phyloP scores from a whole-genome alignment of 805 yeast genomes.

The Pichia phayaonensis region DNA sequence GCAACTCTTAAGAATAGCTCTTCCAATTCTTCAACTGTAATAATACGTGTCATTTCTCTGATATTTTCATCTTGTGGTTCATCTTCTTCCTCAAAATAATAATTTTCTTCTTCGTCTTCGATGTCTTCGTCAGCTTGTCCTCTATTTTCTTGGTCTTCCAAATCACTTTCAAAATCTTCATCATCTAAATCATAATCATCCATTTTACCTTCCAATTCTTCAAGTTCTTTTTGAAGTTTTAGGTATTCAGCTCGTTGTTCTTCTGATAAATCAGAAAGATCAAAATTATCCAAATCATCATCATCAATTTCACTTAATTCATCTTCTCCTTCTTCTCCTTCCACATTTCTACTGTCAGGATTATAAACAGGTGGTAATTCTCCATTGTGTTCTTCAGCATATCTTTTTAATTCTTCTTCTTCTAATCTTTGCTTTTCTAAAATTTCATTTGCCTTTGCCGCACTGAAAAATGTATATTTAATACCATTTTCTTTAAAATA shows the following conservation, averaged over 20 bases:
- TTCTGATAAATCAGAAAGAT: constrained; percentile 15
- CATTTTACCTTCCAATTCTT: constrained; percentile 14
- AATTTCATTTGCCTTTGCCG: constrained; percentile 71
- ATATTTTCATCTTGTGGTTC: constrained; percentile 23
- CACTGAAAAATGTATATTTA: constrained; percentile 87
- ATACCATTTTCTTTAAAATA: constrained; percentile 66
- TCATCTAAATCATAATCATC: constrained; percentile 11
- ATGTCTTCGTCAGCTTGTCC: constrained; percentile 21
- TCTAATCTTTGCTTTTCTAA: constrained; percentile 55
- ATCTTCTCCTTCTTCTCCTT: background rate
- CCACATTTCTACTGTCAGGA: background rate
- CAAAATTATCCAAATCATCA: constrained; percentile 13
- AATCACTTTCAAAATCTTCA: constrained; percentile 19
- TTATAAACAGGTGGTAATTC: constrained; percentile 8
- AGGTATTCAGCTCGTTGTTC: constrained; percentile 16
- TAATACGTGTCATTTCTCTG: constrained; percentile 52
- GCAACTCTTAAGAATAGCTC: constrained; percentile 67
- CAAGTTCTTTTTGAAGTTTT: constrained; percentile 14
- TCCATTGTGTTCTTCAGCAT: constrained; percentile 10
- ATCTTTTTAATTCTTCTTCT: constrained; percentile 18
- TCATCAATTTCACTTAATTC: constrained; percentile 11
- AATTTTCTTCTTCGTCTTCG: constrained; percentile 24
- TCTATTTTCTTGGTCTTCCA: constrained; percentile 15
- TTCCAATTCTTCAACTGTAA: constrained; percentile 81
- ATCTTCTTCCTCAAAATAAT: constrained; percentile 16